These are phyloP conservation scores for Ailanthus altissimus DNA, from an alignment of 345 rosid genomes.

Conservation along the genomic window DNA sequence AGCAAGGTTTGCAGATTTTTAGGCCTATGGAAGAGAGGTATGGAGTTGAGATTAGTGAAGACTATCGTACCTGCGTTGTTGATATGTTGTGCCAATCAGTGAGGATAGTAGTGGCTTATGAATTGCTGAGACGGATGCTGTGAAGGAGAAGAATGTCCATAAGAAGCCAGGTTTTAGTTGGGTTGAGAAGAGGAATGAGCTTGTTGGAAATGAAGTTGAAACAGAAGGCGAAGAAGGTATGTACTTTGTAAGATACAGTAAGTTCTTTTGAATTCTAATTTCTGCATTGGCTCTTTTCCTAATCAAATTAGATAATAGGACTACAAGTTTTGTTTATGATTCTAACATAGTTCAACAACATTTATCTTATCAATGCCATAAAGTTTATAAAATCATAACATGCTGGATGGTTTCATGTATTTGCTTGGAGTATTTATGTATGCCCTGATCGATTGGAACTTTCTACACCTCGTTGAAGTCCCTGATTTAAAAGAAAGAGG, in stretches of 20 bases:
- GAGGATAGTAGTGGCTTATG: conserved; percentile 44
- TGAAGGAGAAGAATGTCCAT: conserved; percentile 36
- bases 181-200: conserved; percentile 26
- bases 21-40: conserved; percentile 35
- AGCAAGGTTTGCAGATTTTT: conserved; percentile 48
- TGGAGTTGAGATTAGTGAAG: conserved; percentile 31
- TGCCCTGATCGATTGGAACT: too few relatives aligned
- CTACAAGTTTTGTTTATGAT: not conserved
- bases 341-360: not conserved
- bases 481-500: too few relatives aligned
- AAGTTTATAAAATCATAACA: not conserved
- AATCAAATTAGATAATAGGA: too few relatives aligned
- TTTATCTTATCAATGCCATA: not conserved
- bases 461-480: too few relatives aligned
- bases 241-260: not conserved
- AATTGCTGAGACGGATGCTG: conserved; percentile 37
- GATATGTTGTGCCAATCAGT: conserved; percentile 63
- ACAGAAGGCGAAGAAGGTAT: not conserved
- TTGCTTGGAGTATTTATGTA: too few relatives aligned
- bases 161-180: conserved; percentile 49
- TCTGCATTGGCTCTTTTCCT: not conserved
- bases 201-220: conserved; percentile 1
- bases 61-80: conserved; percentile 56
- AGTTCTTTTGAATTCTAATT: not conserved
- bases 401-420: not conserved